These are phyloP conservation scores for Hyphopichia pseudoburtonii DNA, from an alignment of 1,139 yeast genomes.

Conservation along the genomic window DNA sequence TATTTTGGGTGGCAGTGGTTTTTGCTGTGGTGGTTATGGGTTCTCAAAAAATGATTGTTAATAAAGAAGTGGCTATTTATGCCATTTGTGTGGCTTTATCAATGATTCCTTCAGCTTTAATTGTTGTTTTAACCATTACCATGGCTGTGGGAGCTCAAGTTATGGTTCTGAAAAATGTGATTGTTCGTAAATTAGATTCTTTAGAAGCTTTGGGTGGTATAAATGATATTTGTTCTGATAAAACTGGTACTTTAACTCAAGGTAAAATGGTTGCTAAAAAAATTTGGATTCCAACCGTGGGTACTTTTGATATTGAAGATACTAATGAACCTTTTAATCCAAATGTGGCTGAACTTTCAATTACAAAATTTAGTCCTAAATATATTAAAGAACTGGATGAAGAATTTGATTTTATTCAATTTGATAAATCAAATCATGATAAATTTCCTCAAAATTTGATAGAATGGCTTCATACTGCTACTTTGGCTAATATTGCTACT, in stretches of 20 bases:
- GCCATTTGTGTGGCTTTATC: conserved; percentile 49
- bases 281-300: conserved; percentile 37
- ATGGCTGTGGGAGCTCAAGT: conserved; percentile 50
- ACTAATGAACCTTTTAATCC: conserved; percentile 46
- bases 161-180: conserved; percentile 45
- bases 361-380: conserved; percentile 22
- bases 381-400: conserved; percentile 29
- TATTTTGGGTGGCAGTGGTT: conserved; percentile 39
- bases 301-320: conserved; percentile 31
- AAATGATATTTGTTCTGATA: conserved; percentile 52
- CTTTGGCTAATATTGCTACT: conserved; percentile 37
- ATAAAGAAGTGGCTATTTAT: conserved; percentile 42
- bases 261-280: conserved; percentile 49
- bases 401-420: conserved; percentile 25
- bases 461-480: conserved; percentile 28
- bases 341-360: conserved; percentile 27
- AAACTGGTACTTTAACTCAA: conserved; percentile 54
- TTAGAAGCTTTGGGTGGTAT: conserved; percentile 54
- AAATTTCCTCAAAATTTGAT: conserved; percentile 11
- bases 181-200: conserved; percentile 46
- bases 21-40: conserved; percentile 42
- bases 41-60: conserved; percentile 34
- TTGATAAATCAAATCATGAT: conserved; percentile 7
- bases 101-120: conserved; percentile 56
- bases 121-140: conserved; percentile 54